Conservation (phyloP, 192 early-diverging fungal species). For the Obelidium mucronatum region DNA sequence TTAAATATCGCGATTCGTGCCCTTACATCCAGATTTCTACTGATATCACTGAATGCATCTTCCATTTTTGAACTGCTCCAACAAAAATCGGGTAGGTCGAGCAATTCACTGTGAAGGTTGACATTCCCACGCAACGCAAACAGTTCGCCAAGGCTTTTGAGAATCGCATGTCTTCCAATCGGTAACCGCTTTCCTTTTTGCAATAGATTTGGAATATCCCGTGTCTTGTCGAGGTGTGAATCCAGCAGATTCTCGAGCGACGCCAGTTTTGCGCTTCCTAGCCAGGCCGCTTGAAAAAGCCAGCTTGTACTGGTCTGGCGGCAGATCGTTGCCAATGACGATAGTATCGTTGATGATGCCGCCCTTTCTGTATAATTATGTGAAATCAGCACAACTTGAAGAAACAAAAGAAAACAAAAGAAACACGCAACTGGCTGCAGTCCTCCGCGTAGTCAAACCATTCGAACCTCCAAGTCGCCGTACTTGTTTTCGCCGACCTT, state of each 20-base stretch:
- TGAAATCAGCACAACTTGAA: not conserved
- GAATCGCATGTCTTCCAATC: constrained; percentile 50
- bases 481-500: constrained; percentile 53
- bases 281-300: constrained; percentile 67
- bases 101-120: constrained; percentile 64
- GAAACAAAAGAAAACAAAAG: not conserved
- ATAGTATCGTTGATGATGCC: constrained; percentile 58
- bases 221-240: constrained; percentile 52
- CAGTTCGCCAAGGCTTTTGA: constrained; percentile 61
- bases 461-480: constrained; percentile 52
- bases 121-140: constrained; percentile 58
- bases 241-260: constrained; percentile 63
- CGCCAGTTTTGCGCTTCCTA: constrained; percentile 61
- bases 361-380: constrained; percentile 33
- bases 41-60: constrained; percentile 53
- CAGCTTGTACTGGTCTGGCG: constrained; percentile 54
- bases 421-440: constrained; percentile 37
- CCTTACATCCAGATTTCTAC: constrained; percentile 62
- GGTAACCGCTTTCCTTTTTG: constrained; percentile 55
- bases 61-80: constrained; percentile 62
- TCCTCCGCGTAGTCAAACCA: constrained; percentile 59
- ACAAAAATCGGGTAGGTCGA: constrained; percentile 70
- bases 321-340: constrained; percentile 55
- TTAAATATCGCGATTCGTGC: constrained; percentile 64
- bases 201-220: constrained; percentile 56